Conservation (phyloP, 148 eudicot genomes). For the Salicornia ramosissima region DNA sequence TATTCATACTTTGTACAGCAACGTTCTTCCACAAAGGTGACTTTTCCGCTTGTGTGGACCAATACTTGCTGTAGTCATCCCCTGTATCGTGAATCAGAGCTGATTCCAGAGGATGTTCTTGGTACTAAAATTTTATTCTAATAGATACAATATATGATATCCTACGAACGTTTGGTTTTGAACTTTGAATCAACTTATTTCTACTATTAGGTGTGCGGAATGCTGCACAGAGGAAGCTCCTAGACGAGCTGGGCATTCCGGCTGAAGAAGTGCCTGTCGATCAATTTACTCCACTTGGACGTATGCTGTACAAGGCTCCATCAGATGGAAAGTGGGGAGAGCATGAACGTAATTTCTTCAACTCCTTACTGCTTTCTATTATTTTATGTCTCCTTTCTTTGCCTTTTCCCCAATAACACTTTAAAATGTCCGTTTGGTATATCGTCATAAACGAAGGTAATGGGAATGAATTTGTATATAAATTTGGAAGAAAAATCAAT, state of each 20-base stretch:
- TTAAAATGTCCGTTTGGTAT: no score
- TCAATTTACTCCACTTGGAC: conserved; percentile 78
- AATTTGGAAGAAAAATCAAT: no score
- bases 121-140: conserved; percentile 35
- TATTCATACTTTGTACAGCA: conserved; percentile 44
- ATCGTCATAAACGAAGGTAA: no score
- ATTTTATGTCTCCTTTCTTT: neutral
- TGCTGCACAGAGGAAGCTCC: conserved; percentile 95
- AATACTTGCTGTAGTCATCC: conserved; percentile 99
- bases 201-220: conserved; percentile 72
- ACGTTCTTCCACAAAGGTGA: conserved; percentile 91
- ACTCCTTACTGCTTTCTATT: neutral
- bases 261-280: conserved; percentile 94
- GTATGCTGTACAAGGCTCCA: conserved; percentile 94
- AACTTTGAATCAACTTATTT: neutral
- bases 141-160: no score
- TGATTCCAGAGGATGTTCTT: conserved; percentile 64
- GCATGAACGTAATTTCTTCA: conserved; percentile 63
- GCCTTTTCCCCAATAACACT: neutral
- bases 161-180: neutral
- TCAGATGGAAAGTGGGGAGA: conserved; percentile 99
- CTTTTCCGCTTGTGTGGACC: conserved; percentile 97
- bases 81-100: conserved; percentile 72
- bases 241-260: conserved; percentile 88
- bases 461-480: no score